Base-by-base conservation (phyloP, 345 rosid genomes). In the Melaleuca alternifolia region DNA sequence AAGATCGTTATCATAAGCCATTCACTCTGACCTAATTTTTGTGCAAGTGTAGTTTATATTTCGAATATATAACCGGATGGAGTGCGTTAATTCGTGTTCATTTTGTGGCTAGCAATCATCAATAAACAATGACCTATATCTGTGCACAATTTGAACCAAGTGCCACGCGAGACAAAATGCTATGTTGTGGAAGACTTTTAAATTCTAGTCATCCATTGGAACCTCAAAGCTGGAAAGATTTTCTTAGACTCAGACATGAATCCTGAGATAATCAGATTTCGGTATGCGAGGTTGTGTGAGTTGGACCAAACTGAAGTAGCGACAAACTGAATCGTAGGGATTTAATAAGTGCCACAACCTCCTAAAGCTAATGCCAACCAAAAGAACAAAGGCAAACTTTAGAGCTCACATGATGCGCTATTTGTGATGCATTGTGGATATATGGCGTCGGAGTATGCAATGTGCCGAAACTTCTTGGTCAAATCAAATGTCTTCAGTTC, bases 401-500 rank as follows among this genome's bases (percentile, higher is more conserved):
- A 41, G 41, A 41, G 41, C 41, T 2, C 2, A 4, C 4, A 41
- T 41, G 41, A 41, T 41, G 41, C 2, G 2, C 4, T 41, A 41
- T 5, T 23, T 21, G n/a, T 50, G 37, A 83, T 77, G 50, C 44
- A 11, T 82, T 93, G 95, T 88, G 95, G 94, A 3, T 93, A 84
- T 33, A 84, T 84, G 85, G 88, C 95, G 75, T 93, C 95, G 5
- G 94, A 93, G 83, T 93, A 93, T 83, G 92, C 89, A 82, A 83
- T 88, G 94, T 86, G 89, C 3, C 95, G 95, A 6, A 82, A 87
- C 5, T 93, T 89, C 52, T 94, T 94, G 1, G 90, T 90, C 6
- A 94, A 92, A 83, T 91, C 94, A 15, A 95, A 93, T 71, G 94
- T 93, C 16, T 93, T 87, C 85, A 89, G 93, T 59, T 91, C 51